Base-by-base conservation (phyloP, 2,329 filamentous ascomycete species). In the Albifimbria verrucaria region DNA sequence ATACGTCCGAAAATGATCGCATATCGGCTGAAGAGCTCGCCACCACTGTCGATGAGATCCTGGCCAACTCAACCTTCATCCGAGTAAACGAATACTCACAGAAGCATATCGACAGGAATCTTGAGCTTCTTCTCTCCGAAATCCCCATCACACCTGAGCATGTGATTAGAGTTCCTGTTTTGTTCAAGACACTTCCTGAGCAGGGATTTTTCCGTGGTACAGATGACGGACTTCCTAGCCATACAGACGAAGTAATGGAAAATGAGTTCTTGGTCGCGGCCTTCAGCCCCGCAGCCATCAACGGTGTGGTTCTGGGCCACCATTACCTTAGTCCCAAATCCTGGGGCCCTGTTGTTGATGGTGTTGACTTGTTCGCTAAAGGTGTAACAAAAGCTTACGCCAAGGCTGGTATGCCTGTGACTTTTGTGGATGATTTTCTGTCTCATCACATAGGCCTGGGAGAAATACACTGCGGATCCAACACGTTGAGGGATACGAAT, bases 391-490 rank as follows among this genome's bases (percentile, higher is more conserved):
- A 53, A 6, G 56, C 50, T 7, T 65, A 65, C 43, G 53, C 28
- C 1, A 48, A 39, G 23, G 59, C 57, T 0, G 52, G 52, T 4
- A 60, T 62, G 52, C 52, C 48, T 2, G 54, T 64, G 12, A 46
- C 36, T 2, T 58, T 59, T 15, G 47, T 66, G 1, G 58, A 67
- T 17, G 58, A 60, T 43, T 65, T 54, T 42, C 47, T 60, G 47
- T 55, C 53, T 7, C 62, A 66, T 48, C 61, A 66, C 28, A 44
- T 61, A 3, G 22, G 51, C 9, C 47, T 54, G 2, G 62, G 62
- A 1, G 61, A 65, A 41, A 57, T 65, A 42, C 59, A 66, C 23
- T 64, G 60, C 11, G 59, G 58, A 2, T 59, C 59, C 2, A 65
- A 65, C 25, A 59, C 57, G 4, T 48, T 65, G 5, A 49, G 61